Conservation (phyloP, 345 rosid species). For the Fremontodendron californicum region DNA sequence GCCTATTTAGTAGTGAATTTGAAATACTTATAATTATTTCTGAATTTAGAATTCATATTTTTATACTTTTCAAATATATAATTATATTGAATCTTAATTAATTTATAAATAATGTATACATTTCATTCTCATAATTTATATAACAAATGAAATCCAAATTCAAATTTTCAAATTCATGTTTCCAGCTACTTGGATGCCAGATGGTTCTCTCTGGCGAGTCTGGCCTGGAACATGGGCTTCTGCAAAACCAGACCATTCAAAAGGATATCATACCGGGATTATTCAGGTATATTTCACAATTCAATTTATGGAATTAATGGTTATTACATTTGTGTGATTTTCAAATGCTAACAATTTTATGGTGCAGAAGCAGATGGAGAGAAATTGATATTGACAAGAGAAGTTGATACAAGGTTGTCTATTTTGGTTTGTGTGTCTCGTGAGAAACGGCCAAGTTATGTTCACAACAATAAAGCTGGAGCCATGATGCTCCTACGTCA, state of each 20-base stretch:
- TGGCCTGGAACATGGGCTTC: constrained; percentile 87
- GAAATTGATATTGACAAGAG: constrained; percentile 44
- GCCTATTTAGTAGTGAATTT: too few species aligned
- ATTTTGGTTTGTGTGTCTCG: constrained; percentile 58
- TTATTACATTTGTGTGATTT: background rate
- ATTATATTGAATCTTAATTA: too few species aligned
- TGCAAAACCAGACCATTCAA: constrained; percentile 55
- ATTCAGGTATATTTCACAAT: constrained; percentile 48
- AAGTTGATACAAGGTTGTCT: constrained; percentile 52
- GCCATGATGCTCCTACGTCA: constrained; percentile 66
- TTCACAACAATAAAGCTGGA: constrained; percentile 68
- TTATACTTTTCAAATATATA: too few species aligned
- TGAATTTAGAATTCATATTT: too few species aligned
- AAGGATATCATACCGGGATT: constrained; percentile 73
- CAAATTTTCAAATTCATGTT: too few species aligned
- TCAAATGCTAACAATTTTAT: constrained; percentile 19
- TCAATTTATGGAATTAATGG: background rate
- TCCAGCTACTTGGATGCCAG: constrained; percentile 89
- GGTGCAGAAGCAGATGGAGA: constrained; percentile 53
- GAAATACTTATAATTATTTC: too few species aligned
- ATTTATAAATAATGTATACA: too few species aligned
- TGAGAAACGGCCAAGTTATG: constrained; percentile 58
- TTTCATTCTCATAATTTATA: too few species aligned
- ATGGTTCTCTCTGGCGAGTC: constrained; percentile 71
- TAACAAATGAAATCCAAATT: too few species aligned